These are phyloP conservation scores for Pseudocercospora crystallina DNA, from an alignment of 2,329 filamentous ascomycete species.

Conservation along the genomic window DNA sequence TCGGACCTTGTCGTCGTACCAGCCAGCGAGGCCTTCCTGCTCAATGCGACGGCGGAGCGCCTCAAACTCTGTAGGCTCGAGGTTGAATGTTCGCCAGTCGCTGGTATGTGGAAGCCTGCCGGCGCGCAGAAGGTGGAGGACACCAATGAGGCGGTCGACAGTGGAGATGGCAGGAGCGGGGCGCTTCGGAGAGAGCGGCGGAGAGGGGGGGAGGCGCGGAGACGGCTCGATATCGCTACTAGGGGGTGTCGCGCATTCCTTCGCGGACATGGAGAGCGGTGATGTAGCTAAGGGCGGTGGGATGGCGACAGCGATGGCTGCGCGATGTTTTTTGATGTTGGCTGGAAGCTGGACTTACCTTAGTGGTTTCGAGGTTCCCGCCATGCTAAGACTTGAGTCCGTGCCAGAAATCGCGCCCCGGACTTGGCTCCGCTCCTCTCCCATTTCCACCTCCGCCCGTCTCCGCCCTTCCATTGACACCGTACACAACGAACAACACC, in stretches of 20 bases:
- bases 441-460: too few relatives aligned
- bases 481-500: too few relatives aligned
- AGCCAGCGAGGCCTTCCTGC: not conserved
- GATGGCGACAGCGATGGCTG: not conserved
- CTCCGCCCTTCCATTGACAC: too few relatives aligned
- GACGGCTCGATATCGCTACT: constrained; percentile 7
- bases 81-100: not conserved
- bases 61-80: constrained; percentile 5
- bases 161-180: constrained; percentile 2
- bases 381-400: too few relatives aligned
- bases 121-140: not conserved
- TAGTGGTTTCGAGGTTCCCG: too few relatives aligned
- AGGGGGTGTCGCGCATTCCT: constrained; percentile 2
- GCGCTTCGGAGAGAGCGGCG: constrained; percentile 7
- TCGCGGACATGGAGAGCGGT: constrained; percentile 4
- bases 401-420: too few relatives aligned
- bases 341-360: not conserved
- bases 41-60: constrained; percentile 6
- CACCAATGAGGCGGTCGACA: constrained; percentile 2
- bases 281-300: not conserved
- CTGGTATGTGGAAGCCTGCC: not conserved
- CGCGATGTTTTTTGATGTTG: not conserved
- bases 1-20: constrained; percentile 12
- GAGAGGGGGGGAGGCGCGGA: constrained; percentile 6
- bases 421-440: too few relatives aligned